Evolutionary conservation across 148 eudicot genomes (phyloP), one percentile per base, ranked within the genome.

Genomic region (Euryodendron excelsum): DNA sequence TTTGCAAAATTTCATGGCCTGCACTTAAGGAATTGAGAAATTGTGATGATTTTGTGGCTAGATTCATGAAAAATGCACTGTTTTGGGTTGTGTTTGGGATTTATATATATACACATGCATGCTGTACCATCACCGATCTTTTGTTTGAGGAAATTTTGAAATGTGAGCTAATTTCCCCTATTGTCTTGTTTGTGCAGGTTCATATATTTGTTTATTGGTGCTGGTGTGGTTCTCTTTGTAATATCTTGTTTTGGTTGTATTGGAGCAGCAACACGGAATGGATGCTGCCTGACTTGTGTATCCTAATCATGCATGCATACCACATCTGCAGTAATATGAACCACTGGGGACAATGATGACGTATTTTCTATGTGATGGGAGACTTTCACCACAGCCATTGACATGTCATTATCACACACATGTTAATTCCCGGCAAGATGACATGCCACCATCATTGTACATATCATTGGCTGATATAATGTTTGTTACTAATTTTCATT

Each of bases 201-300:
- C 86, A 83, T 95, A 70, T 92, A 87, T 80, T 77, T 91, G 23
- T 95, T 93, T 85, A 82, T 84, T 63, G 96, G 93, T 60, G 85
- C 86, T 77, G 97, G 97, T 30, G 88, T 53, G 67, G 72, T 87
- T 81, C 88, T 95, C 76, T 89, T 93, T 79, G 77, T 93, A 53
- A 79, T 93, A 83, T 89, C 97, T 62, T 95, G 97, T 81, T 91
- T 82, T 79, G 96, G 96, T 66, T 93, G 96, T 79, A 90, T 93
- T 80, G 99, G 92, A 81, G 89, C 97, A 62, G 78, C 89, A 56
- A 85, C 91, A 58, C 83, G 91, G 62, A 95, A 80, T 78, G 99
- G 99, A 17, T 95, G 99, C 88, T 95, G 96, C 85, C 91, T 94
- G 67, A 75, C 82, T 74, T 93, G 87, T 83, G 99, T 95, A 95